Conservation (phyloP, 495 filamentous ascomycete genomes). For the Lineolata rhizophorae region DNA sequence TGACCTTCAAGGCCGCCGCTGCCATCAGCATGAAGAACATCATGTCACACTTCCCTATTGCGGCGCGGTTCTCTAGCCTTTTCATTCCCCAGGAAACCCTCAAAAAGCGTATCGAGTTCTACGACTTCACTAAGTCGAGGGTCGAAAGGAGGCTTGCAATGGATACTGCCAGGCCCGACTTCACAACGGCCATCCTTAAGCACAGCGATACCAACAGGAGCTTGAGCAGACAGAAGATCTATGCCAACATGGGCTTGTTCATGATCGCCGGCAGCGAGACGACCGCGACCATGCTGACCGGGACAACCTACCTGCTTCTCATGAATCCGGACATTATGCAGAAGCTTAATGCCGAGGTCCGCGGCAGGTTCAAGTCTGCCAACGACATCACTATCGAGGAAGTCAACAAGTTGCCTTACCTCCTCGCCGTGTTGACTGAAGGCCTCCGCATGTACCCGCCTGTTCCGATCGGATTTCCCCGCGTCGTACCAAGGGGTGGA, state of each 20-base stretch:
- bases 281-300: conserved; percentile 26
- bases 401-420: conserved; percentile 13
- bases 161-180: conserved; percentile 8
- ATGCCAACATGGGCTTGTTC: conserved; percentile 19
- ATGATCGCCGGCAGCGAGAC: conserved; percentile 36
- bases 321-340: conserved; percentile 19
- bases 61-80: background rate
- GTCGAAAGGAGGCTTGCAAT: conserved; percentile 5
- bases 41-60: background rate
- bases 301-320: conserved; percentile 28
- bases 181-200: conserved; percentile 18
- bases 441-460: conserved; percentile 13
- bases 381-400: conserved; percentile 25
- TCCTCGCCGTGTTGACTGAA: conserved; percentile 1
- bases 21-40: conserved; percentile 8
- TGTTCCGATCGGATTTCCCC: conserved; percentile 9
- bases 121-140: conserved; percentile 1
- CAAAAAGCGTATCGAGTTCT: conserved; percentile 4
- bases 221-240: conserved; percentile 19
- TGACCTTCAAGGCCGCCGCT: conserved; percentile 12
- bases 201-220: conserved; percentile 11
- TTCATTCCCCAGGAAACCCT: conserved; percentile 3
- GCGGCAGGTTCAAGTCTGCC: conserved; percentile 18
- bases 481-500: conserved; percentile 10
- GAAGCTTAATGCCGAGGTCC: conserved; percentile 22